These are phyloP conservation scores for Falciphora oryzae DNA, from an alignment of 2,329 filamentous ascomycete species.

Conservation along the genomic window DNA sequence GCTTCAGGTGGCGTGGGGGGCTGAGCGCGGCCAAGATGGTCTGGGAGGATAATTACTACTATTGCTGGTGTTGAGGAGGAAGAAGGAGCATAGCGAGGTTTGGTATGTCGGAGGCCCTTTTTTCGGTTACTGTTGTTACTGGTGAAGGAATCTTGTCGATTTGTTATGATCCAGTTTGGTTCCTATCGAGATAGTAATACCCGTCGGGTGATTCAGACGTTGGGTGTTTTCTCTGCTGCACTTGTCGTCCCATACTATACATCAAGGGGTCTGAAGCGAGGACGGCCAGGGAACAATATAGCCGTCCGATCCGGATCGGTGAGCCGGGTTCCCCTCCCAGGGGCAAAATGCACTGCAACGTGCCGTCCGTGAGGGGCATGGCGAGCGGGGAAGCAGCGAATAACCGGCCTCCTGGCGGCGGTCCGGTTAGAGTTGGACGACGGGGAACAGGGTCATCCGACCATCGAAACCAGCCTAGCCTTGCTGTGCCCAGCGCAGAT, in stretches of 20 bases:
- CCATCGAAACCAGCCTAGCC: background rate
- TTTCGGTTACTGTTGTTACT: background rate
- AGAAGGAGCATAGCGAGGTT: background rate
- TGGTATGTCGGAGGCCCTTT: background rate
- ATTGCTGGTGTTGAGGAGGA: constrained; percentile 20
- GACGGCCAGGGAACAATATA: background rate
- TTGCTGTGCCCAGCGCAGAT: too few relatives aligned
- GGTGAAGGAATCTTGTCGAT: background rate
- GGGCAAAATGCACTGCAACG: background rate
- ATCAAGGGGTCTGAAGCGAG: background rate
- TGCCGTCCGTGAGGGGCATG: background rate
- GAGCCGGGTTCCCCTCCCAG: background rate
- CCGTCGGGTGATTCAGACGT: background rate
- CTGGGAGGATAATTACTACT: constrained; percentile 27
- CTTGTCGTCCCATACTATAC: too few relatives aligned
- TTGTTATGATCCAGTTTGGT: background rate
- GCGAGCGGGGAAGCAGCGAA: background rate
- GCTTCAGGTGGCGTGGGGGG: constrained; percentile 30
- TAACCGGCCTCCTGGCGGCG: background rate
- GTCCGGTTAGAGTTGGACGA: too few relatives aligned
- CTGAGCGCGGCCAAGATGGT: constrained; percentile 19
- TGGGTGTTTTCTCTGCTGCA: background rate
- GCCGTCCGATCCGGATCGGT: background rate
- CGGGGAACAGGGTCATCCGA: too few relatives aligned
- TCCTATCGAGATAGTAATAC: background rate